Percentiles rank a stretch among this genome's conserved stretches.
phyloP scores from a whole-genome alignment of 2,329 filamentous ascomycete species.

The Helotiales sp. region DNA sequence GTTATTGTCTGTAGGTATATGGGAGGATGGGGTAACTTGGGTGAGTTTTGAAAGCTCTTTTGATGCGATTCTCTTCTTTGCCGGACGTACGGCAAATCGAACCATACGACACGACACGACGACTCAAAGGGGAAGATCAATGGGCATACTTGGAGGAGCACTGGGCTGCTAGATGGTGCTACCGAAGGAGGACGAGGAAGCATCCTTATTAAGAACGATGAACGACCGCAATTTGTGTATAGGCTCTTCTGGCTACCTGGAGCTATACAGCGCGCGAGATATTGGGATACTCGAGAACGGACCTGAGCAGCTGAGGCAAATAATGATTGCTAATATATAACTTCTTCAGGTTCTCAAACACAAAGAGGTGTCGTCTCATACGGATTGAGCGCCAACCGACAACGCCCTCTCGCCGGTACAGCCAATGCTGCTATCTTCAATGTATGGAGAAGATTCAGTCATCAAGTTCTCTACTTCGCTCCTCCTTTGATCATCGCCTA shows the following conservation, averaged over 20 bases:
- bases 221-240: no score
- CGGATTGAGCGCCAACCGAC: slow-evolving; percentile 81
- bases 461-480: slow-evolving; percentile 86
- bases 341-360: slow-evolving; percentile 51
- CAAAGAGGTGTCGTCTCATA: slow-evolving; percentile 70
- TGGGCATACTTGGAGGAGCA: not conserved
- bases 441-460: slow-evolving; percentile 80
- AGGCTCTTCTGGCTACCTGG: no score
- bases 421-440: slow-evolving; percentile 90
- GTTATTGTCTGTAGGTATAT: slow-evolving; percentile 29
- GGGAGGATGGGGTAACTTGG: slow-evolving; percentile 36
- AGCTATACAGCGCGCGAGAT: no score
- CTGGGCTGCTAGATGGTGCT: no score
- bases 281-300: no score
- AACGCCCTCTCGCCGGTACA: slow-evolving; percentile 80
- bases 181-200: no score
- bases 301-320: no score
- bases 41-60: slow-evolving; percentile 30
- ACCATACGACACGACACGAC: not conserved
- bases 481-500: slow-evolving; percentile 80
- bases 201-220: no score
- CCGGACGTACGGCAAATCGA: slow-evolving; percentile 8
- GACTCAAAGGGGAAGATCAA: not conserved
- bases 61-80: not conserved
- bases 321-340: slow-evolving; percentile 27